Evolutionary conservation across 2,329 filamentous ascomycete genomes (phyloP).

Genomic region (Monosporascus cannonballus): DNA sequence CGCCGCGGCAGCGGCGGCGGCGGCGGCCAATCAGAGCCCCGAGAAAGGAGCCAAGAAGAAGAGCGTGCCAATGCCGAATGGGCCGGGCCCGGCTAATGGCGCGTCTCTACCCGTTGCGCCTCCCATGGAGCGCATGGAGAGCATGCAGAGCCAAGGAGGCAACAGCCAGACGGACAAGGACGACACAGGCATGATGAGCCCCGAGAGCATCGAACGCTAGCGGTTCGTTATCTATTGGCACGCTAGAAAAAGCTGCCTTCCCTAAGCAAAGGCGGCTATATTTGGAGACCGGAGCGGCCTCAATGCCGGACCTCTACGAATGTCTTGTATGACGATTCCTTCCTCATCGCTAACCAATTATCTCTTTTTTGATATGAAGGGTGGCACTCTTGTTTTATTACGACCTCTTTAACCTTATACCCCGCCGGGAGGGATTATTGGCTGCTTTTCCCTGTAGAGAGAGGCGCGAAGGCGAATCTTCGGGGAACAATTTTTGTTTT

Average conservation of each 20-base stretch:
- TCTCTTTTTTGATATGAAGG: background rate
- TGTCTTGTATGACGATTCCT: background rate
- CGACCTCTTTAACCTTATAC: background rate
- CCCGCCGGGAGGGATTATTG: background rate
- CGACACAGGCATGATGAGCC: conserved; percentile 75
- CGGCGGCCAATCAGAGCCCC: conserved; percentile 28
- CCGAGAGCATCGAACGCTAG: conserved; percentile 62
- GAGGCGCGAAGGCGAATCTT: background rate
- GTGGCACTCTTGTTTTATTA: conserved; percentile 1
- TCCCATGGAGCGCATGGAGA: conserved; percentile 54
- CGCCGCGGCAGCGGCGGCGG: conserved; percentile 26
- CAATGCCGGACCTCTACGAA: background rate
- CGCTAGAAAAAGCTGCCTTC: background rate
- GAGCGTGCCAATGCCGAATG: conserved; percentile 25
- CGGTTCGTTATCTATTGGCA: background rate
- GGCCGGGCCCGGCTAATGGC: conserved; percentile 29
- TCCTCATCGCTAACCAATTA: background rate
- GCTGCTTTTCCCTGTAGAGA: background rate
- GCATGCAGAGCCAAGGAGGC: conserved; percentile 50
- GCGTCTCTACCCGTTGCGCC: conserved; percentile 31
- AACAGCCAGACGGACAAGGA: conserved; percentile 63
- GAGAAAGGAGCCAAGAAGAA: conserved; percentile 49
- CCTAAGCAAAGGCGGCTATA: background rate
- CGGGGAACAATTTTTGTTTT: background rate
- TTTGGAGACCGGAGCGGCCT: background rate